Evolutionary conservation across 371 early-diverging fungal species (phyloP), one percentile per base, ranked within the genome.

Genomic region (Circinella minor): DNA sequence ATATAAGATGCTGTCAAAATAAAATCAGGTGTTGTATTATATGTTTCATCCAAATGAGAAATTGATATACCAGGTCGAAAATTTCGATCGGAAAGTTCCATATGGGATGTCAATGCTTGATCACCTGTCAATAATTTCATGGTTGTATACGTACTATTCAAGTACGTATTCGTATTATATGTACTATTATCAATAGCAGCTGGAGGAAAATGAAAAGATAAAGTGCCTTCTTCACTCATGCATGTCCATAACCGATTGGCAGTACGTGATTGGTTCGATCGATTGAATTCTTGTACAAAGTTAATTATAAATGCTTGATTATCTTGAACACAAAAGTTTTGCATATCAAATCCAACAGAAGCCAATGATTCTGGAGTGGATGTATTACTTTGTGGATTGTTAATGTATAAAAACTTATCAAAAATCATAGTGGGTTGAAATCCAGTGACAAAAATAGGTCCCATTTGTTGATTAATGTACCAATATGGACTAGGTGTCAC

Each of bases 371-470:
- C 36, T 17, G 60, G 54, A 4, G 9, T 65, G 39, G 39, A 55
- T 10, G 46, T 68, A 1, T 48, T 49, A 1, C 71, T 74, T 3
- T 61, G 66, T 38, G 70, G 49, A 27, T 71, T 71, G 10, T 61
- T 73, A 34, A 74, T 74, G 15, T 78, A 71, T 11, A 82, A 63
- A 36, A 72, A 81, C 63, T 85, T 85, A 55, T 85, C 85, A 67
- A 85, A 85, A 1, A 85, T 82, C 80, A 82, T 82, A 36, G 78
- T 81, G 1, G 81, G 82, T 43, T 78, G 78, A 46, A 85, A 85
- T 3, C 85, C 82, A 4, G 78, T 82, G 57, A 85, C 67, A 68
- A 75, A 85, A 1, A 75, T 67, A 3, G 82, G 78, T 1, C 85
- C 85, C 1, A 76, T 76, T 38, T 78, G 75, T 36, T 75, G 69